phyloP scores from a whole-genome alignment of 495 filamentous ascomycete species.

The Saxispiralis lemnorum region DNA sequence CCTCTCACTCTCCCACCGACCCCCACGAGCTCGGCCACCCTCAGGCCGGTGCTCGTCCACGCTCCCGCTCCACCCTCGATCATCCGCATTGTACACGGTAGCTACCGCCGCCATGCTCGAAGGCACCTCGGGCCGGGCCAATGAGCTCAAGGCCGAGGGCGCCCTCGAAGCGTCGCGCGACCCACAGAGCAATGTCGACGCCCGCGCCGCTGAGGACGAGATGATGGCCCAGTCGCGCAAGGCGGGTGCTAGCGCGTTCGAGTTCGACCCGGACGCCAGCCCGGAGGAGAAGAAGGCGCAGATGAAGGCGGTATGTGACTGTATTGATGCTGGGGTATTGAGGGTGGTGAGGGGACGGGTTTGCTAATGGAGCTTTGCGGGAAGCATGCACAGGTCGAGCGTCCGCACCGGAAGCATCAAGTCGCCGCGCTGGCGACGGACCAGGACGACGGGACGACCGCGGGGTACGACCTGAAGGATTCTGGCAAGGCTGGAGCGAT shows the following conservation, averaged over 20 bases:
- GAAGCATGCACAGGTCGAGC: constrained; percentile 3
- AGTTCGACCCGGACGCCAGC: constrained; percentile 74
- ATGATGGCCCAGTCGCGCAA: constrained; percentile 58
- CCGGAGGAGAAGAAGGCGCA: constrained; percentile 70
- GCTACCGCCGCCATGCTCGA: constrained; percentile 10
- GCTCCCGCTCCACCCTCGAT: no score
- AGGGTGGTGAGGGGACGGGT: no score
- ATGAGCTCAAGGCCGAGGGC: constrained; percentile 66
- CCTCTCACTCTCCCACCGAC: no score
- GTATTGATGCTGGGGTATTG: no score
- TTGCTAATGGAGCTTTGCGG: no score
- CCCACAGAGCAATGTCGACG: constrained; percentile 46
- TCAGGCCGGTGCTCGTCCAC: no score
- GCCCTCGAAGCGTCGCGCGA: constrained; percentile 54
- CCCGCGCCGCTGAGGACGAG: constrained; percentile 50
- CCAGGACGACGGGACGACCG: constrained; percentile 43
- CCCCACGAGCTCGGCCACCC: no score
- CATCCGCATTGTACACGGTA: constrained; percentile 3
- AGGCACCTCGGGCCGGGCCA: constrained; percentile 11
- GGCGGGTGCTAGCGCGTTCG: constrained; percentile 58
- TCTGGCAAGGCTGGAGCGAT: constrained; percentile 52
- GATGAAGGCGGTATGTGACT: constrained; percentile 49
- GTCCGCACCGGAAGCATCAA: constrained; percentile 13
- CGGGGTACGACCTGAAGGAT: constrained; percentile 60
- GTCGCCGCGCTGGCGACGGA: constrained; percentile 49